Evolutionary conservation across 2,329 filamentous ascomycete genomes (phyloP), one percentile per base, ranked within the genome.

Genomic region (Thielaviopsis musarum): DNA sequence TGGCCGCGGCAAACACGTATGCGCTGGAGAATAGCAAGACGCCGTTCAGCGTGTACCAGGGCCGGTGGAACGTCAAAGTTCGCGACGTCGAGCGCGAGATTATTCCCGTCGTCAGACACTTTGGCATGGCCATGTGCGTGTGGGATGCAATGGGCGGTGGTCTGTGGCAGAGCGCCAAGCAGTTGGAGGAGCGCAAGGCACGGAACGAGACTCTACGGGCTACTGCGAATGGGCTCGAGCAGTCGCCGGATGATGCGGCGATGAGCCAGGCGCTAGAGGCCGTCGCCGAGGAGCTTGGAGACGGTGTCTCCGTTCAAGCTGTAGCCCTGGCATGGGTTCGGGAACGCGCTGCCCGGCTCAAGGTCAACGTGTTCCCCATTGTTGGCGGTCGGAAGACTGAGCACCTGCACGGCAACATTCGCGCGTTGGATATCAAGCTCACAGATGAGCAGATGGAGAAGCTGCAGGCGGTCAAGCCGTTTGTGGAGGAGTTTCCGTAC

Each of bases 81-180:
- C 68, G 71, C 12, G 70, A 73, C 60, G 64, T 73, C 26, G 72
- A 74, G 62, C 69, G 72, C 19, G 72, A 74, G 3, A 72, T 74
- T 52, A 64, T 76, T 12, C 73, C 74, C 3, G 73, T 75, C 72
- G 67, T 67, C 5, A 67, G 69, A 17, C 65, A 68, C 24, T 71
- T 70, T 34, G 72, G 72, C 59, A 74, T 75, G 82, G 82, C 72
- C 22, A 63, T 83, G 3, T 70, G 74, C 0, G 81, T 82, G 0
- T 87, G 80, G 80, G 81, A 79, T 56, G 77, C 76, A 0, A 69
- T 83, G 5, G 79, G 79, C 19, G 74, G 69, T 70, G 78, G 78
- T 49, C 70, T 71, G 59, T 76, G 79, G 68, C 74, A 77, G 67
- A 70, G 72, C 17, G 65, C 66, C 59, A 69, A 69, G 59, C 65